Evolutionary conservation across 495 filamentous ascomycete genomes (phyloP).

Genomic region (Hypomontagnella submonticulosa): DNA sequence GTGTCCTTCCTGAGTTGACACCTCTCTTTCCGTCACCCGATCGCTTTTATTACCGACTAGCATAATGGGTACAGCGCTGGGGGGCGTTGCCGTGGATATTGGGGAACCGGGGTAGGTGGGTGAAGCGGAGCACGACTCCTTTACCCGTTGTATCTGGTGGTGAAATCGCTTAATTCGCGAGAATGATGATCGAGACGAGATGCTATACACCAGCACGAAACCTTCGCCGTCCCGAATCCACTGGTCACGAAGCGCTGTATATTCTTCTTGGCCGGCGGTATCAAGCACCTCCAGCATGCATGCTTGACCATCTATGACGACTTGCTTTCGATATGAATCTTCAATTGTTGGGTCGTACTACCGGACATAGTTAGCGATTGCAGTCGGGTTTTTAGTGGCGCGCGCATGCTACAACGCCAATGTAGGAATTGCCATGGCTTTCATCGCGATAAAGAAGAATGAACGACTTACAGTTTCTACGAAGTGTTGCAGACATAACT

Average conservation of each 20-base stretch:
- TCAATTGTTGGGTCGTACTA: constrained; percentile 96
- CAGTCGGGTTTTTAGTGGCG: background rate
- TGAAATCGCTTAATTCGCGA: constrained; percentile 94
- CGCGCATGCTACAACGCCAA: constrained; percentile 4
- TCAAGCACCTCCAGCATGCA: constrained; percentile 99
- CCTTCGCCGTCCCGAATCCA: constrained; percentile 99
- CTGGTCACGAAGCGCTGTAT: constrained; percentile 95
- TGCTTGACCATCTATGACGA: constrained; percentile 94
- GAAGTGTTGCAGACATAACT: constrained; percentile 77
- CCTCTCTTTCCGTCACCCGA: constrained; percentile 91
- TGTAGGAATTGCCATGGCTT: background rate
- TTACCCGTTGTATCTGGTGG: constrained; percentile 95
- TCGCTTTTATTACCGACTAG: constrained; percentile 99
- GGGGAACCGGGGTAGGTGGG: constrained; percentile 73
- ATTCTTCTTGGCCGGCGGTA: constrained; percentile 99
- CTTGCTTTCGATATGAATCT: constrained; percentile 98
- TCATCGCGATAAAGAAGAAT: background rate
- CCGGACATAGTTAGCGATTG: constrained; percentile 40
- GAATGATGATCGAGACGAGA: constrained; percentile 94
- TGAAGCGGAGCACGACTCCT: constrained; percentile 88
- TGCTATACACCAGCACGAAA: constrained; percentile 97
- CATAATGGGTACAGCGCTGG: constrained; percentile 90
- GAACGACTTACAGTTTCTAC: constrained; percentile 64
- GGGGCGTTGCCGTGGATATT: constrained; percentile 60
- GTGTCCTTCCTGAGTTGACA: constrained; percentile 95